Percentiles rank a stretch among this genome's conserved stretches.
Evolutionary conservation across 2,329 filamentous ascomycete species (phyloP).

Genomic region (Penicillium polonicum): DNA sequence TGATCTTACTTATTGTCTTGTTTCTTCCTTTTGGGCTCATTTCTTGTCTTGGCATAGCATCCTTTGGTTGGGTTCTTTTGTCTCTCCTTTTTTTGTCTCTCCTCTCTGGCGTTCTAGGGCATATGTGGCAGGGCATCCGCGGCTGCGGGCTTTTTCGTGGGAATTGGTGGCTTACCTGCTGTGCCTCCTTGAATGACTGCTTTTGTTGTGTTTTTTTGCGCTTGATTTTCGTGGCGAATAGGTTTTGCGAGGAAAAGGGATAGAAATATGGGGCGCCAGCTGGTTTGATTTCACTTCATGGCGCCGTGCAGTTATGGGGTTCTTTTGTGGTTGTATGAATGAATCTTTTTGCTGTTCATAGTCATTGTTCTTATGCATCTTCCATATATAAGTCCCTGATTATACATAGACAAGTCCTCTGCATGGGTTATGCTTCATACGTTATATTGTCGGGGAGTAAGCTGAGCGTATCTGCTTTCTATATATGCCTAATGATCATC

Average conservation of each 20-base stretch:
- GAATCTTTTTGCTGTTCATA: conserved; percentile 3
- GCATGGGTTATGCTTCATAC: too few relatives aligned
- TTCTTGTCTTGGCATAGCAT: conserved; percentile 5
- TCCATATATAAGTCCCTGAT: not conserved
- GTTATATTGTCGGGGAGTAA: not conserved
- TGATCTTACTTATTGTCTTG: not conserved
- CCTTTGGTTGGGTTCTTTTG: not conserved
- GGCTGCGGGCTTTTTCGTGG: not conserved
- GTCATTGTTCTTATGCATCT: not conserved
- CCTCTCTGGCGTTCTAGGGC: conserved; percentile 8
- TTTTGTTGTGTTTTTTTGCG: not conserved
- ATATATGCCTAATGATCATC: not conserved
- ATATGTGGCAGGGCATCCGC: conserved; percentile 3
- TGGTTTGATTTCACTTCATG: conserved; percentile 3
- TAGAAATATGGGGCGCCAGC: conserved; percentile 11
- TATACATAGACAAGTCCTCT: not conserved
- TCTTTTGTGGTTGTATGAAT: conserved; percentile 4
- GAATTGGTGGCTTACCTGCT: conserved; percentile 3
- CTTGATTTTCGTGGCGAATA: conserved; percentile 1
- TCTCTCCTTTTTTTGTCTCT: not conserved
- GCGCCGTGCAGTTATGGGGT: conserved; percentile 1
- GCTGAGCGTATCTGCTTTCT: too few relatives aligned
- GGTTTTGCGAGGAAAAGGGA: conserved; percentile 2
- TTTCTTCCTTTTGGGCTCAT: not conserved
- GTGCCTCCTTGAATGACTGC: not conserved